Base-by-base conservation (phyloP, 495 filamentous ascomycete genomes). In the Penicillium longicatenatum region DNA sequence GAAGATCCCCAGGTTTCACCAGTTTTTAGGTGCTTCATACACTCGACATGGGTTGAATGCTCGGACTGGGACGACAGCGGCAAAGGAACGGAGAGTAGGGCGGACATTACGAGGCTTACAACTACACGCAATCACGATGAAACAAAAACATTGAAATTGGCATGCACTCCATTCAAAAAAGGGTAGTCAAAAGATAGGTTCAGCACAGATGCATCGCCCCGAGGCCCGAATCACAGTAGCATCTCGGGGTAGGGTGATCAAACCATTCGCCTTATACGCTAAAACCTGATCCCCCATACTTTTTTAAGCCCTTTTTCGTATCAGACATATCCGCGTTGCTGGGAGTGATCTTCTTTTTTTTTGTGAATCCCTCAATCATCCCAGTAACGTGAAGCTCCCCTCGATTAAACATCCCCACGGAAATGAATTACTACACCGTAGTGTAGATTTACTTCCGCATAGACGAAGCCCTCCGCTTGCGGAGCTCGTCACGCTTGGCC, bases 401-500 rank as follows among this genome's bases (percentile, higher is more conserved):
- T 68, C 73, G 69, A 75, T 74, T 70, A 72, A 70, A 67, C 59
- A 57, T 58, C 61, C 72, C 67, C 65, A 61, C 67, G 66, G 69
- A 73, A 71, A 65, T 61, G 70, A 67, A 65, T 65, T 59, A 67
- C 67, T 49, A 68, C 57, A 63, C 58, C 62, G 62, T 54, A 52
- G 62, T 55, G 49, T 57, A 58, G 48, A 64, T 79, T 79, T 92
- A 92, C 84, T 95, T 94, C 77, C 84, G 85, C 92, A 97, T 93
- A 58, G 94, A 98, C 72, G 90, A 94, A 61, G 93, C 93, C 69
- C 94, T 84, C 66, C 94, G 87, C 88, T 98, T 98, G 81, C 91
- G 91, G 75, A 87, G 76, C 82, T 98, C 93, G 55, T 85, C 86
- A 82, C 91, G 91, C 80, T 89, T 87, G 65, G 87, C 82, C 81